Evolutionary conservation across 805 yeast species (phyloP).

Genomic region (Lipomyces anomalus): DNA sequence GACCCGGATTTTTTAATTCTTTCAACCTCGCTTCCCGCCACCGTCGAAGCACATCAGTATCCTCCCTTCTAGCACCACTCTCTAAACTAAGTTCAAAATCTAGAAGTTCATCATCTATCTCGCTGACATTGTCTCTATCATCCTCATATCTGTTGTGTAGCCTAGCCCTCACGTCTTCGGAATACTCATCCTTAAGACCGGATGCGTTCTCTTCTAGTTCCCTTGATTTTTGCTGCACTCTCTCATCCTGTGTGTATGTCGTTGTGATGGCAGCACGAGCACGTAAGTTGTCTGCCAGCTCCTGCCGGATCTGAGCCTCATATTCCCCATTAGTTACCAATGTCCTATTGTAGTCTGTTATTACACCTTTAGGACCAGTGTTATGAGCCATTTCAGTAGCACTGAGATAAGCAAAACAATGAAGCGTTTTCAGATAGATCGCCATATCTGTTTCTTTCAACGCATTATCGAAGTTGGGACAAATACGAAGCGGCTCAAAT

Average conservation of each 20-base stretch:
- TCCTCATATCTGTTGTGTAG: neutral
- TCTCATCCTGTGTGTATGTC: slow-evolving; percentile 4
- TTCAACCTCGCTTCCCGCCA: slow-evolving; percentile 8
- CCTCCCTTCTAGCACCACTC: slow-evolving; percentile 6
- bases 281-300: neutral
- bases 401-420: too few relatives aligned
- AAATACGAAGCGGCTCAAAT: neutral
- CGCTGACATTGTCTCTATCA: neutral
- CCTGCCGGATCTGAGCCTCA: neutral
- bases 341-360: too few relatives aligned
- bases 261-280: slow-evolving; percentile 7
- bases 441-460: too few relatives aligned
- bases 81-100: slow-evolving; percentile 1
- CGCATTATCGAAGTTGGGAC: neutral
- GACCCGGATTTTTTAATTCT: slow-evolving; percentile 1
- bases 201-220: neutral
- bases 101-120: slow-evolving; percentile 7
- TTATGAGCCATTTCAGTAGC: slow-evolving; percentile 2
- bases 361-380: slow-evolving; percentile 13
- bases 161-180: neutral
- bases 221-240: neutral
- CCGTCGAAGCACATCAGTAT: slow-evolving; percentile 3
- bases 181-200: neutral
- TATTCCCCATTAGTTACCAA: slow-evolving; percentile 1
- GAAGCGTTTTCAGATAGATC: too few relatives aligned